Evolutionary conservation across 306 rosid genomes (phyloP).

Genomic region (Rubus idaeus): DNA sequence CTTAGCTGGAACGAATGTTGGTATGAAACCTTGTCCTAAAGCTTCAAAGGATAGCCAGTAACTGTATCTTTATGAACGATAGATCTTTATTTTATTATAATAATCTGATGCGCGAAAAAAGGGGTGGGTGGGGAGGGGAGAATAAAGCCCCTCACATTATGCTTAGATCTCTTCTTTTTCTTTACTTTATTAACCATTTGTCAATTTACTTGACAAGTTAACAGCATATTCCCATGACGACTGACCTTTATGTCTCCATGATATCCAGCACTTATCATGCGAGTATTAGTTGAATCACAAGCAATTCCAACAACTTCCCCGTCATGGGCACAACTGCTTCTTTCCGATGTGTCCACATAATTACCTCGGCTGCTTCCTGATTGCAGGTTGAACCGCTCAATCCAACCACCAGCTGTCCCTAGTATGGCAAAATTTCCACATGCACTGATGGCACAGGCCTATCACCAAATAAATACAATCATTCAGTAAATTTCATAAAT

Average conservation of each 20-base stretch:
- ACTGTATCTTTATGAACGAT: no score
- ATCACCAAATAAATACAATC: constrained; percentile 34
- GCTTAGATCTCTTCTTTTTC: neutral
- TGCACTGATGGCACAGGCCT: constrained; percentile 91
- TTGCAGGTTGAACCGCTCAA: constrained; percentile 93
- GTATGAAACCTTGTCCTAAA: neutral
- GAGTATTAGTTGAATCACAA: constrained; percentile 91
- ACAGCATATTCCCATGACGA: neutral
- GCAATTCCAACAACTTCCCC: constrained; percentile 94
- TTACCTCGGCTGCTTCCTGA: constrained; percentile 86
- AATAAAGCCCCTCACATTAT: neutral
- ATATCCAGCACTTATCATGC: constrained; percentile 87
- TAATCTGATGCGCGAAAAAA: no score
- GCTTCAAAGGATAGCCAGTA: neutral
- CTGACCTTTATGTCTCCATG: constrained; percentile 86
- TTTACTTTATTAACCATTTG: neutral
- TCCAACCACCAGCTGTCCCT: constrained; percentile 98
- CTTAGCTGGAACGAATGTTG: neutral
- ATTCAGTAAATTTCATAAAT: neutral
- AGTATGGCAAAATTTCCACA: constrained; percentile 92
- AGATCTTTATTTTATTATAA: no score
- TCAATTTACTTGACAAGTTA: neutral
- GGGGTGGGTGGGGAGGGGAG: neutral
- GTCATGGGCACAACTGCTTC: constrained; percentile 65
- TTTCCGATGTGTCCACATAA: constrained; percentile 61